Base-by-base conservation (phyloP, 371 early-diverging fungal genomes). In the Apophysomyces sp. region DNA sequence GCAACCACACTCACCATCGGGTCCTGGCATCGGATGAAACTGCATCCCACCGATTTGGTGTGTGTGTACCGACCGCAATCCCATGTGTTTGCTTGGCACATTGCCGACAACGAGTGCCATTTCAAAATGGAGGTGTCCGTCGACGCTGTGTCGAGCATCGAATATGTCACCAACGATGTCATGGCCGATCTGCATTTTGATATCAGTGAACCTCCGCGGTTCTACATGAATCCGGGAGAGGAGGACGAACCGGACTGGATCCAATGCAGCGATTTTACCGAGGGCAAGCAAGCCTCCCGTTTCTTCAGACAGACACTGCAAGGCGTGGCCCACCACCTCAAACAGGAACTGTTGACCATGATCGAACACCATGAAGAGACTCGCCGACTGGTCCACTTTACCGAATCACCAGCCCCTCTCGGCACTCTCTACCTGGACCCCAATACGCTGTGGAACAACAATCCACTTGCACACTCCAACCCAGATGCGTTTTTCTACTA, bases 191-290 rank as follows among this genome's bases (percentile, higher is more conserved):
- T 85, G 0, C 72, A 69, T 26, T 63, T 87, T 51, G 76, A 76
- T 28, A 60, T 87, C 52, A 58, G 63, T 24, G 69, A 77, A 58
- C 56, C 71, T 3, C 85, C 88, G 15, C 67, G 65, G 53, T 82
- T 81, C 63, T 85, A 63, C 66, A 79, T 84, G 78, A 68, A 78
- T n/a, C n/a, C n/a, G 61, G 49, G 21, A 24, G 34, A 56, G n/a
- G 27, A 56, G 21, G 24, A 44, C 9, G 24, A n/a, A 44, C 21
- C 49, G 27, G 51, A 57, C n/a, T 91, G 90, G 89, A 78, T 83
- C 26, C 86, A 85, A 65, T 90, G 92, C 65, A 84, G 86, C 49
- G 93, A 92, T 70, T 92, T 91, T 62, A 92, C 92, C 6, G 92
- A 91, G 61, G 81, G 82, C 34, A 83, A 78, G 70, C 91, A 91